These are phyloP conservation scores for Aspergillus quadricinctus DNA, from an alignment of 2,329 filamentous ascomycete species.

Conservation along the genomic window DNA sequence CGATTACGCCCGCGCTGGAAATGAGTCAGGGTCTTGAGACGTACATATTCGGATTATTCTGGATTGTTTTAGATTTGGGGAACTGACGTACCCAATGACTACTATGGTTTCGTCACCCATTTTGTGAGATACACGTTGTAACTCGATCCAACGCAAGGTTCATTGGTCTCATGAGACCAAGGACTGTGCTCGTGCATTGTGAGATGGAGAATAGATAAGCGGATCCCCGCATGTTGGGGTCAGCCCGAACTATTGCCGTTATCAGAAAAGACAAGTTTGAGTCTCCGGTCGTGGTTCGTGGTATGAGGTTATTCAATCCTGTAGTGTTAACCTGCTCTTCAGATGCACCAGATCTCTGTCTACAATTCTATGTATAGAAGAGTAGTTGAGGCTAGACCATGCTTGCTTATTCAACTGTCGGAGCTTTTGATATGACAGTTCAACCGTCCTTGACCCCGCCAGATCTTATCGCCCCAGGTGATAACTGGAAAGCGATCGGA, in stretches of 20 bases:
- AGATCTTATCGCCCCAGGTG: background rate
- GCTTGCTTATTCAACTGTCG: background rate
- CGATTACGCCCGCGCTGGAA: slow-evolving; percentile 38
- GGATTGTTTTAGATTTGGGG: background rate
- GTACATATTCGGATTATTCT: slow-evolving; percentile 1
- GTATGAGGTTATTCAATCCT: background rate
- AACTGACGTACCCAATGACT: slow-evolving; percentile 30
- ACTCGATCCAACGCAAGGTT: background rate
- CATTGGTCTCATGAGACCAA: background rate
- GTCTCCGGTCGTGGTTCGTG: background rate
- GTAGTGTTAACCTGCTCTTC: background rate
- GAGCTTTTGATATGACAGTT: background rate
- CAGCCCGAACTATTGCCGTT: background rate
- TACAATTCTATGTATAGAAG: background rate
- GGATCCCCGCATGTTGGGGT: background rate
- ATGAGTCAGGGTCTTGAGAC: slow-evolving; percentile 1
- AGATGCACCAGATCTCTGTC: background rate
- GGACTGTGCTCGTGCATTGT: background rate
- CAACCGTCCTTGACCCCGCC: background rate
- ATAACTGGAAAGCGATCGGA: background rate
- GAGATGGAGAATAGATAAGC: background rate
- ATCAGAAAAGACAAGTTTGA: background rate
- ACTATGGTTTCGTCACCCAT: slow-evolving; percentile 28
- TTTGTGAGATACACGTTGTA: background rate
- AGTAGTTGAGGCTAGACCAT: background rate